Conservation (phyloP, 768 basidiomycete species). For the Tricholoma saponaceum region DNA sequence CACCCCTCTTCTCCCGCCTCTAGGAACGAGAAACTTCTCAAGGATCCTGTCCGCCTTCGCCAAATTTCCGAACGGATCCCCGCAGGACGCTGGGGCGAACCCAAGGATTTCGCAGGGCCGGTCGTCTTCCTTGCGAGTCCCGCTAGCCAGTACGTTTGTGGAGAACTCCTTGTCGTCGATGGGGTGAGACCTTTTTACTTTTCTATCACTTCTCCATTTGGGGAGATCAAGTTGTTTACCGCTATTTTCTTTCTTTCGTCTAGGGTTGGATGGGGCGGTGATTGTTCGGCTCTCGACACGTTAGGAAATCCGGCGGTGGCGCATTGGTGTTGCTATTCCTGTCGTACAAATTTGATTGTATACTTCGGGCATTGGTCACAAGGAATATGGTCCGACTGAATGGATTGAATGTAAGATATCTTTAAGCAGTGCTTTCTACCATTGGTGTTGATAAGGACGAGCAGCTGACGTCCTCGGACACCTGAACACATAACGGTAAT, state of each 20-base stretch:
- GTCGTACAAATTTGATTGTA: background rate
- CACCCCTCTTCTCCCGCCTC: conserved; percentile 1
- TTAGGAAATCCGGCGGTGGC: background rate
- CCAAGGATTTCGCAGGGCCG: conserved; percentile 71
- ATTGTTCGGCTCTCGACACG: conserved; percentile 9
- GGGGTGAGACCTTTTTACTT: conserved; percentile 39
- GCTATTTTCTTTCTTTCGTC: conserved; percentile 16
- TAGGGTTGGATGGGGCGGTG: conserved; percentile 65
- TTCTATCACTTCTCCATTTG: conserved; percentile 8
- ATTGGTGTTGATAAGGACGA: background rate
- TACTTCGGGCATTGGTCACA: background rate
- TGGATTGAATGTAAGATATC: background rate
- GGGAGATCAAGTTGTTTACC: conserved; percentile 13
- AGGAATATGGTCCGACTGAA: background rate
- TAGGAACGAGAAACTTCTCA: conserved; percentile 47
- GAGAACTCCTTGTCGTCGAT: conserved; percentile 68
- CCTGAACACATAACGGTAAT: background rate
- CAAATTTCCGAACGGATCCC: conserved; percentile 77
- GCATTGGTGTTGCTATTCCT: background rate
- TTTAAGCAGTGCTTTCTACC: too few species aligned
- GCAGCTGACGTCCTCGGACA: background rate
- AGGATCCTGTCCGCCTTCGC: conserved; percentile 57
- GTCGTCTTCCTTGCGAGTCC: conserved; percentile 65
- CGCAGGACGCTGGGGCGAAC: conserved; percentile 66
- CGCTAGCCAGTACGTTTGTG: conserved; percentile 70